These are phyloP conservation scores for Citropsis articulata DNA, from an alignment of 345 rosid genomes.

Conservation along the genomic window DNA sequence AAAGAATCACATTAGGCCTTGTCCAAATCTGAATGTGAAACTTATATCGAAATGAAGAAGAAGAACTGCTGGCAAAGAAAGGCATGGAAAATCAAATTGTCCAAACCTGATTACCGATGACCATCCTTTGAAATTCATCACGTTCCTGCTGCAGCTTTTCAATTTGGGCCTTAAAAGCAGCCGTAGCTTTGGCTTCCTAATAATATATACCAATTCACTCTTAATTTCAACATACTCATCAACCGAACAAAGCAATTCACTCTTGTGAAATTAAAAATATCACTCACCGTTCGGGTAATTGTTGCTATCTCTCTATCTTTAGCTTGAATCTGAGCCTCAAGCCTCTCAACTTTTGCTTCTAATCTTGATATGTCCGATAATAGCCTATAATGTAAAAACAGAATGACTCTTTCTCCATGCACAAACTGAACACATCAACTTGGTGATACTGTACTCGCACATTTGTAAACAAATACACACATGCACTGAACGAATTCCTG, in stretches of 20 bases:
- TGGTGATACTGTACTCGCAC: background rate
- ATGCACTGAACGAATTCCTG: background rate
- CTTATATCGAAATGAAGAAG: constrained; percentile 3
- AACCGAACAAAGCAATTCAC: background rate
- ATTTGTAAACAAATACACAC: background rate
- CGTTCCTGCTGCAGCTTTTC: constrained; percentile 93
- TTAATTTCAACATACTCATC: constrained; percentile 12
- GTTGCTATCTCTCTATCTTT: constrained; percentile 96
- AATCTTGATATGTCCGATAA: constrained; percentile 80
- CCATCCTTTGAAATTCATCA: constrained; percentile 98
- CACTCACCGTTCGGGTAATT: constrained; percentile 75
- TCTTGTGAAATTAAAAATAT: constrained; percentile 2
- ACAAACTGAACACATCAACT: background rate
- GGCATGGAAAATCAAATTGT: background rate
- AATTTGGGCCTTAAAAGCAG: constrained; percentile 79
- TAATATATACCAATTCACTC: constrained; percentile 1
- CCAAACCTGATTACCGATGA: constrained; percentile 87
- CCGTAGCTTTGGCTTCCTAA: constrained; percentile 89
- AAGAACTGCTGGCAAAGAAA: background rate
- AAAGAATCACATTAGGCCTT: constrained; percentile 15
- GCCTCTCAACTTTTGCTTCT: constrained; percentile 91
- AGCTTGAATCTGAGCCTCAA: constrained; percentile 74
- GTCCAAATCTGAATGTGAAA: constrained; percentile 15
- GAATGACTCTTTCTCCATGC: background rate
- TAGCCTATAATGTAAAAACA: constrained; percentile 37